Conservation (phyloP, 257 asterid genomes). For the Solanum dulcamara region DNA sequence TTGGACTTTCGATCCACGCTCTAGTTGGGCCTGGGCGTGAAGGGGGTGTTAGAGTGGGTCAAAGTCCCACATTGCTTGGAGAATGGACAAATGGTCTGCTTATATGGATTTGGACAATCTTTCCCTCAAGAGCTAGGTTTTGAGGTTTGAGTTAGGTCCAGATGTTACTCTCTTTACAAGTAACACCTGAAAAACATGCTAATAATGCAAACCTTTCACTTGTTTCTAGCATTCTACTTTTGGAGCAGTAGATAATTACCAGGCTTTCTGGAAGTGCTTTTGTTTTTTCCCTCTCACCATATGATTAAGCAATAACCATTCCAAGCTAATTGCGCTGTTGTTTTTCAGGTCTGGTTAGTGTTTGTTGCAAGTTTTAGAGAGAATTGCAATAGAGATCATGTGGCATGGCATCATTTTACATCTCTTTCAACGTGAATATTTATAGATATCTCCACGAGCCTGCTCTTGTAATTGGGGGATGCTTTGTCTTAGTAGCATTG, state of each 20-base stretch:
- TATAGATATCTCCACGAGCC: slow-evolving; percentile 42
- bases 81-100: too few relatives aligned
- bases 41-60: too few relatives aligned
- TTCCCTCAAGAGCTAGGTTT: too few relatives aligned
- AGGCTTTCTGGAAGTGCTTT: not conserved
- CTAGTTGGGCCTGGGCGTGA: too few relatives aligned
- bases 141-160: too few relatives aligned
- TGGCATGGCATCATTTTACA: slow-evolving; percentile 28
- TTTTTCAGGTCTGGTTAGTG: not conserved
- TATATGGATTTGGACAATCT: too few relatives aligned
- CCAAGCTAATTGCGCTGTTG: not conserved
- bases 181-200: not conserved
- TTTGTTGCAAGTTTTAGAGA: not conserved
- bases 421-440: slow-evolving; percentile 17
- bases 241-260: not conserved
- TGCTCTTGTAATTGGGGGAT: slow-evolving; percentile 37
- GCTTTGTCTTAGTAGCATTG: slow-evolving; percentile 45
- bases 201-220: not conserved
- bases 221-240: not conserved
- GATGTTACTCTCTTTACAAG: too few relatives aligned
- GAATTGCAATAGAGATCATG: not conserved
- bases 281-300: not conserved
- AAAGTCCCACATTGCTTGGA: too few relatives aligned
- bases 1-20: too few relatives aligned
- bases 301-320: not conserved